A percentile compares a stretch with the other conserved stretches of the same genome.
phyloP scores from a whole-genome alignment of 163 green algal species.

The Scenedesmus sp. region DNA sequence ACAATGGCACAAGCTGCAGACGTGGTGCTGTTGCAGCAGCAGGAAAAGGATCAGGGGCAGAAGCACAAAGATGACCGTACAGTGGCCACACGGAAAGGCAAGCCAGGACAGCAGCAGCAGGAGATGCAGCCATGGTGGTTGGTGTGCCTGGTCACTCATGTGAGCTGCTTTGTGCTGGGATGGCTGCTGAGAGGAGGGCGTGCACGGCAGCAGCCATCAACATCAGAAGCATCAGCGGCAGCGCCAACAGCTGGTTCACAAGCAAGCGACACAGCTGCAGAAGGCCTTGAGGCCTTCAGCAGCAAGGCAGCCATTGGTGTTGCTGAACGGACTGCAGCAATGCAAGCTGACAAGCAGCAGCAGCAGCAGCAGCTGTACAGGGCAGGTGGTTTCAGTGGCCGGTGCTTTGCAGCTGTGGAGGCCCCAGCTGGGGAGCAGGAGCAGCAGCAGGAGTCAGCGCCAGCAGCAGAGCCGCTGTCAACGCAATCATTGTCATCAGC shows the following conservation, averaged over 20 bases:
- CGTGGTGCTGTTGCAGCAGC: not conserved
- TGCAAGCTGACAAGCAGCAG: not conserved
- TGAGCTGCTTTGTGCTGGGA: conserved; percentile 11
- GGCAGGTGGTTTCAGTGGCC: not conserved
- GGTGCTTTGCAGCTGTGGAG: not conserved
- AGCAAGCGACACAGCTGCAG: not conserved
- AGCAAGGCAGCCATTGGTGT: not conserved
- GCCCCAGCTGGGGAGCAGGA: not conserved
- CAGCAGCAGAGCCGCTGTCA: not conserved
- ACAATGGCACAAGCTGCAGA: not conserved
- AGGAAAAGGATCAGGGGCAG: not conserved
- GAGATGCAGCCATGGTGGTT: not conserved
- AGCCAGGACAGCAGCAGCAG: conserved; percentile 2
- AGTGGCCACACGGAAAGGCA: not conserved
- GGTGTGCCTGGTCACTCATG: not conserved
- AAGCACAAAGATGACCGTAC: not conserved
- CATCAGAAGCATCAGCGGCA: not conserved
- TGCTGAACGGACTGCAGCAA: not conserved
- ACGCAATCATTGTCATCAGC: not conserved
- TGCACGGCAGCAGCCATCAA: not conserved
- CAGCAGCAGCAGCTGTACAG: not conserved
- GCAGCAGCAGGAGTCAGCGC: not conserved
- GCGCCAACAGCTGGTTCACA: too few relatives aligned
- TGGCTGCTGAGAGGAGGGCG: not conserved
- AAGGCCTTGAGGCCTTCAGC: not conserved